phyloP scores from a whole-genome alignment of 2,329 filamentous ascomycete genomes.

The Nannizziopsis barbatae region DNA sequence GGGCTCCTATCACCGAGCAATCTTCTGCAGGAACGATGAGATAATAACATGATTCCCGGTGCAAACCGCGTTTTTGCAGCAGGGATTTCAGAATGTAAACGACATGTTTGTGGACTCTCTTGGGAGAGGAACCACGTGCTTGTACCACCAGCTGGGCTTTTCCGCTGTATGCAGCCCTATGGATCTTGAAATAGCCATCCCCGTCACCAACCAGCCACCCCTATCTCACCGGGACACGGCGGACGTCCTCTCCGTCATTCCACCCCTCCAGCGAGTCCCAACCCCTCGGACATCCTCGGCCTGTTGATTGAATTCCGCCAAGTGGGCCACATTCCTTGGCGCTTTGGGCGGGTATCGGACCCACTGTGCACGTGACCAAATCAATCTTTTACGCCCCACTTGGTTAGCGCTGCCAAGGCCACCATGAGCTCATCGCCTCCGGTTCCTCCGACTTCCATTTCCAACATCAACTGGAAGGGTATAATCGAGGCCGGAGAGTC shows the following conservation, averaged over 20 bases:
- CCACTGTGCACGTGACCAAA: constrained; percentile 1
- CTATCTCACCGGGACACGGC: neutral
- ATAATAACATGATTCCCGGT: neutral
- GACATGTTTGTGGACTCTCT: no score
- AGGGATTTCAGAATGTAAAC: neutral
- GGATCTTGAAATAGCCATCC: neutral
- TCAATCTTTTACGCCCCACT: neutral
- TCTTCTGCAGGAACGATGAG: neutral
- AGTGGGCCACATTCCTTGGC: constrained; percentile 1
- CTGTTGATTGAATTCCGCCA: neutral
- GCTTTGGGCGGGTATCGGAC: neutral
- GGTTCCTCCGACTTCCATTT: no score
- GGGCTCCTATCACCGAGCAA: neutral
- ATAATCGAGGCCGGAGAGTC: no score
- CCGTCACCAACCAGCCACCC: neutral
- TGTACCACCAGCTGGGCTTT: neutral
- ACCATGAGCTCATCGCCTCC: no score
- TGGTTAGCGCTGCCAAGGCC: no score
- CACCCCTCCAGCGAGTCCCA: neutral
- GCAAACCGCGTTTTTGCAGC: neutral
- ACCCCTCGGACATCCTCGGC: neutral
- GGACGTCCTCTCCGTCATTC: neutral
- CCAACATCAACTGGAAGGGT: no score
- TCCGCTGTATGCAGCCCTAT: constrained; percentile 5
- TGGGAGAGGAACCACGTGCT: no score